Evolutionary conservation across 106 monocot species (phyloP).

Genomic region (Phalaenopsis aphrodite): DNA sequence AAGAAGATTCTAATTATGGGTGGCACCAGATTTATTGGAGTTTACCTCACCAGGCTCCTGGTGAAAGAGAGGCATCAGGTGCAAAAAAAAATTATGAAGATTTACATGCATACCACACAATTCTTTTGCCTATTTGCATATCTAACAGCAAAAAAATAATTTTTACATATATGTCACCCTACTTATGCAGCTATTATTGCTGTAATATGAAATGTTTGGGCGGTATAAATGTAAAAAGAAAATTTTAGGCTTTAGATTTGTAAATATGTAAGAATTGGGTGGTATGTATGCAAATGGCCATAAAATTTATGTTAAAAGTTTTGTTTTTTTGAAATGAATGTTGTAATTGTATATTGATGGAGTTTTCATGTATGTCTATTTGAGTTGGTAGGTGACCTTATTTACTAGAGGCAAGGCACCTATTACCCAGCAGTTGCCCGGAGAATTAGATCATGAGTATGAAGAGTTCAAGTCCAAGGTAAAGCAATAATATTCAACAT

Average conservation of each 20-base stretch:
- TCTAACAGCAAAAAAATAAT: no score
- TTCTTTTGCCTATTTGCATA: no score
- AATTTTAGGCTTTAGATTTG: no score
- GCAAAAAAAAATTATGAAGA: background rate
- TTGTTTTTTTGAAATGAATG: background rate
- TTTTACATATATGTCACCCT: no score
- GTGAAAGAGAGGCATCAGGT: conserved; percentile 97
- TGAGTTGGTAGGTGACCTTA: conserved; percentile 70
- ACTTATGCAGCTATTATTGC: no score
- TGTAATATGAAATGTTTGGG: no score
- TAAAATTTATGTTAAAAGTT: background rate
- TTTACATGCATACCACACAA: no score
- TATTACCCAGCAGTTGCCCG: conserved; percentile 83
- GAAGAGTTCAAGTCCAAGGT: conserved; percentile 75
- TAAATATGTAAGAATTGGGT: no score
- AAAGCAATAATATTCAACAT: background rate
- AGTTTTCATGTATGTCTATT: background rate
- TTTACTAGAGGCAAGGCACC: conserved; percentile 96
- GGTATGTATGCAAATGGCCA: no score
- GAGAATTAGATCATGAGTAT: conserved; percentile 83
- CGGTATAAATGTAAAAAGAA: no score
- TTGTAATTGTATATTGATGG: background rate
- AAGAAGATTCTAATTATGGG: conserved; percentile 98
- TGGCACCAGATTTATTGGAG: conserved; percentile 93
- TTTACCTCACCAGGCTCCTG: conserved; percentile 82